These are phyloP conservation scores for Fomitopsis pinicola DNA, from an alignment of 1,284 basidiomycete species.

Conservation along the genomic window DNA sequence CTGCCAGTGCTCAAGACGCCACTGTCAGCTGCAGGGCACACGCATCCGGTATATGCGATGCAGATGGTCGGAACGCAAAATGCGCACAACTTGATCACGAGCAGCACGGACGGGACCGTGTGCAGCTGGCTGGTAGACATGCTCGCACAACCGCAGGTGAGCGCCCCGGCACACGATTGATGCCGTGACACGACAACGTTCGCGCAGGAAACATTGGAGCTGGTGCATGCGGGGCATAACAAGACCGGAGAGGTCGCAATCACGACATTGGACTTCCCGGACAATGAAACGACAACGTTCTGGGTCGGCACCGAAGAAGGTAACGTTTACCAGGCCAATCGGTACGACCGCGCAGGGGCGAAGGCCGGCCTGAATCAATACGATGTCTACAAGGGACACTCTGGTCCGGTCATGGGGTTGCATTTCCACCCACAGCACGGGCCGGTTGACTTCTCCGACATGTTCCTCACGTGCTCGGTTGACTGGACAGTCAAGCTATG, in stretches of 20 bases:
- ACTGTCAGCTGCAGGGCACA: slow-evolving; percentile 91
- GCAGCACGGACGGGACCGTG: slow-evolving; percentile 93
- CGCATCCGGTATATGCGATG: slow-evolving; percentile 97
- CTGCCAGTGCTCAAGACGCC: slow-evolving; percentile 96
- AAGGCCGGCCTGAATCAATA: slow-evolving; percentile 93
- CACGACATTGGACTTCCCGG: slow-evolving; percentile 88
- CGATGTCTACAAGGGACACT: slow-evolving; percentile 90
- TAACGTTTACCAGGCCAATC: slow-evolving; percentile 90
- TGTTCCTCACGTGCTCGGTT: slow-evolving; percentile 88
- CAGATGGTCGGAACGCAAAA: slow-evolving; percentile 98
- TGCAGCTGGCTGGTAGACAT: slow-evolving; percentile 99
- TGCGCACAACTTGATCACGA: slow-evolving; percentile 94
- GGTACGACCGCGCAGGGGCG: slow-evolving; percentile 93
- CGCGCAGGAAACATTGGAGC: slow-evolving; percentile 81
- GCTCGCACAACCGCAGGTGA: slow-evolving; percentile 92
- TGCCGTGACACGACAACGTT: slow-evolving; percentile 3
- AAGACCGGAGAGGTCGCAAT: slow-evolving; percentile 96
- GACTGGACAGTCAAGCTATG: slow-evolving; percentile 98
- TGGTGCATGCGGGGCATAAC: slow-evolving; percentile 82
- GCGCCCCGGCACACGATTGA: not conserved
- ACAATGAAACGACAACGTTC: slow-evolving; percentile 93
- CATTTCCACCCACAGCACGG: slow-evolving; percentile 92
- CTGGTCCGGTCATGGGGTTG: slow-evolving; percentile 90
- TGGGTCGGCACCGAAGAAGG: slow-evolving; percentile 98
- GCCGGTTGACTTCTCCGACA: slow-evolving; percentile 90